phyloP scores from a whole-genome alignment of 768 basidiomycete genomes.

The Mycena kentingensis region DNA sequence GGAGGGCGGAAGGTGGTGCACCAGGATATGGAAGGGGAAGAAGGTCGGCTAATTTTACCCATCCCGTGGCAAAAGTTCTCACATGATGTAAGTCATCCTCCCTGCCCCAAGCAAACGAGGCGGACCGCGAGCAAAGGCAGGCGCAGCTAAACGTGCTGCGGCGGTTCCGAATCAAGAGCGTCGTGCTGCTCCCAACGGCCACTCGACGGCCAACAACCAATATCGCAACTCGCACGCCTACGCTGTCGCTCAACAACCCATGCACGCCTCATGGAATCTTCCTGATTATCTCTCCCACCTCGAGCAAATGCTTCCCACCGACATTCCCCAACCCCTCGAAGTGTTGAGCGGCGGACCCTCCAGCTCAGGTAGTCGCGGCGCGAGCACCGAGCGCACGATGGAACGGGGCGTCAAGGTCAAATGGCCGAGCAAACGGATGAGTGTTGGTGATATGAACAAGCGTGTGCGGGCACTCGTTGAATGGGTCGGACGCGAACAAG shows the following conservation, averaged over 20 bases:
- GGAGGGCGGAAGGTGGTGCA: constrained; percentile 44
- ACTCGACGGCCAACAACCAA: constrained; percentile 42
- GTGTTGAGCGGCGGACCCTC: constrained; percentile 48
- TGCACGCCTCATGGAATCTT: constrained; percentile 85
- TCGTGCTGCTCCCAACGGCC: constrained; percentile 37
- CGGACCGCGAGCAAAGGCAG: constrained; percentile 42
- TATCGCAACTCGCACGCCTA: constrained; percentile 82
- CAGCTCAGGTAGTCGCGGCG: constrained; percentile 44
- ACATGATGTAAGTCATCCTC: constrained; percentile 24
- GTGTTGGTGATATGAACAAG: constrained; percentile 97
- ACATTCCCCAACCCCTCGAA: constrained; percentile 72
- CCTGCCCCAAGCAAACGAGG: constrained; percentile 35
- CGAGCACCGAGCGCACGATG: constrained; percentile 59
- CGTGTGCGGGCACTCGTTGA: constrained; percentile 87
- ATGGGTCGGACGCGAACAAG: constrained; percentile 91
- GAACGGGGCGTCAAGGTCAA: constrained; percentile 86
- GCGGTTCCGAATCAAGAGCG: constrained; percentile 32
- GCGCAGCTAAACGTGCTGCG: constrained; percentile 44
- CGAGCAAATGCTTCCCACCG: constrained; percentile 77
- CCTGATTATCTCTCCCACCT: constrained; percentile 93
- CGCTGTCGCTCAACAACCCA: constrained; percentile 74
- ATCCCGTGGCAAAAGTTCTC: neutral
- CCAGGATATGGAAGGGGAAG: constrained; percentile 58
- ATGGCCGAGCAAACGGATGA: constrained; percentile 93
- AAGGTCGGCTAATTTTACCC: constrained; percentile 49